phyloP scores from a whole-genome alignment of 306 rosid genomes.

The Fragaria ananassa region DNA sequence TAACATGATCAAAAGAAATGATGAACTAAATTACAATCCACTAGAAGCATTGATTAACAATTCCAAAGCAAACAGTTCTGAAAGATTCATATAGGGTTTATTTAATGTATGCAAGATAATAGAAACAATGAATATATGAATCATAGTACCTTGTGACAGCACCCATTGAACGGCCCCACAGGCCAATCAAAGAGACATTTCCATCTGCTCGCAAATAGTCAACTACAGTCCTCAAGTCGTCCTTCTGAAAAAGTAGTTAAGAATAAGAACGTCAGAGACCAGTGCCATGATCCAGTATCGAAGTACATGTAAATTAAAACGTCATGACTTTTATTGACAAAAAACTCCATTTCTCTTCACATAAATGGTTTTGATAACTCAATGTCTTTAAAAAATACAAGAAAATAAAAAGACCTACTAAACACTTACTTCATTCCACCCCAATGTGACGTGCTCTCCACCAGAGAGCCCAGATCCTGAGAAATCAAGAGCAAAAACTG shows the following conservation, averaged over 20 bases:
- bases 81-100: background rate
- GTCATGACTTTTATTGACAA: background rate
- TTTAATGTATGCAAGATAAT: slow-evolving; percentile 18
- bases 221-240: slow-evolving; percentile 76
- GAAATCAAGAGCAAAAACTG: slow-evolving; percentile 92
- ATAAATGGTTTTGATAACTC: background rate
- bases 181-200: slow-evolving; percentile 87
- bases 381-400: background rate
- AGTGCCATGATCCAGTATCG: slow-evolving; percentile 24
- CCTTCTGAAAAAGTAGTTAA: slow-evolving; percentile 61
- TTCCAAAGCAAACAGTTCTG: background rate
- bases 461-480: slow-evolving; percentile 97
- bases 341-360: background rate
- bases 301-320: slow-evolving; percentile 2
- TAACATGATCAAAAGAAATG: background rate
- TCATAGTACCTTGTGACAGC: slow-evolving; percentile 78
- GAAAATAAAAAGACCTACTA: background rate
- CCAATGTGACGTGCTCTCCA: slow-evolving; percentile 92
- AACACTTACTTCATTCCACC: slow-evolving; percentile 90
- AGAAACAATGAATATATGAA: slow-evolving; percentile 29
- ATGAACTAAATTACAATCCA: slow-evolving; percentile 13
- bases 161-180: slow-evolving; percentile 99
- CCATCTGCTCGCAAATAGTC: slow-evolving; percentile 82
- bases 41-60: slow-evolving; percentile 1
- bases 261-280: slow-evolving; percentile 22